Base-by-base conservation (phyloP, 495 filamentous ascomycete genomes). In the Tuber aestivum region DNA sequence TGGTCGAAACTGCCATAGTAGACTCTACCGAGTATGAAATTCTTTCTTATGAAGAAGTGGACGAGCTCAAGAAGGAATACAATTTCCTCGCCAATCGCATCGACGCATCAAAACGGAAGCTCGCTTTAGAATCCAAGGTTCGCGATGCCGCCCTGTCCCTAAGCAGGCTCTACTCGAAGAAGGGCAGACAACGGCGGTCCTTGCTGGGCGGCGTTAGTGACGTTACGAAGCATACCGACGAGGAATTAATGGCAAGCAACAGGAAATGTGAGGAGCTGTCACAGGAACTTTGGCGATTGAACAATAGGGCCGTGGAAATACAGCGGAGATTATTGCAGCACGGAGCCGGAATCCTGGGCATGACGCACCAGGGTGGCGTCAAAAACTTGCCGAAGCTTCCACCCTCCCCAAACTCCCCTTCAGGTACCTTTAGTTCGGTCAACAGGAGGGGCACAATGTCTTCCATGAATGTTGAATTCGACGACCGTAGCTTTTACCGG, bases 51-150 rank as follows among this genome's bases (percentile, higher is more conserved):
- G 94, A 96, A 80, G 94, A 97, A 82, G 90, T 97, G 35, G 95
- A 99, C 72, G 88, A 89, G 10, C 84, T 98, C 80, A 99, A 98
- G 86, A 96, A 92, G 83, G 92, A 97, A 84, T 87, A 90, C 70
- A 86, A 88, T 61, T 84, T 89, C 20, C 84, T 98, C 41, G 87
- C 87, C 41, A 88, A 87, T 78, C 91, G 92, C n/a, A 90, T 95
- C 80, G 92, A 94, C 74, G 89, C 91, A 69, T 89, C 92, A 18
- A 90, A 90, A 81, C 88, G 92, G 48, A 97, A 93, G 84, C 87
- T 98, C 50, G 89, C 90, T n/a, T 90, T 97, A 70, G 95, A 99
- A 82, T 92, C 90, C 37, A 98, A 97, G 84, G 91, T 97, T 75
- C 91, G 93, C 76, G 95, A 97, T 87, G 96, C 95, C 0, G 94